Percentiles rank a stretch among this genome's conserved stretches.
phyloP scores from a whole-genome alignment of 1,284 basidiomycete genomes.

The Acaromyces ingoldii region DNA sequence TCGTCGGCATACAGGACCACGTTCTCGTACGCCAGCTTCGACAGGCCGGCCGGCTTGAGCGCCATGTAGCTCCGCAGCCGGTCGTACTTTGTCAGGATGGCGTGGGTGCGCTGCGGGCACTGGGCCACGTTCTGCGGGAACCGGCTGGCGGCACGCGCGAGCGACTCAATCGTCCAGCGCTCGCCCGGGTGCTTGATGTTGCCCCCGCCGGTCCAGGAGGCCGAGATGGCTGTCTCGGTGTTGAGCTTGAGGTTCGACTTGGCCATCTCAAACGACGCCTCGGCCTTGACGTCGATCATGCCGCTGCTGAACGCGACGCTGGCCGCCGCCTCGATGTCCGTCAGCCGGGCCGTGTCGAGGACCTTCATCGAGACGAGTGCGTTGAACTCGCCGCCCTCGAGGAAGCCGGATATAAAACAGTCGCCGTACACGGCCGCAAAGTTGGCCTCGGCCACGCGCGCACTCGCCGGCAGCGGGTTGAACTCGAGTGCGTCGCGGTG shows the following conservation, averaged over 20 bases:
- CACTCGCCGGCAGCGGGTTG: background rate
- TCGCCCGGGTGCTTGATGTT: slow-evolving; percentile 3
- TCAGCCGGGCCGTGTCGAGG: background rate
- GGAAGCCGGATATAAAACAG: slow-evolving; percentile 1
- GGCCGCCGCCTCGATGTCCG: slow-evolving; percentile 1
- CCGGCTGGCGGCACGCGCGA: background rate
- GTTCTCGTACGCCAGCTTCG: slow-evolving; percentile 1
- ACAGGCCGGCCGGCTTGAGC: background rate
- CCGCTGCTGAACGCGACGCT: slow-evolving; percentile 6
- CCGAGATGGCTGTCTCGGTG: slow-evolving; percentile 5
- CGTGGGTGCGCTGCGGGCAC: slow-evolving; percentile 1
- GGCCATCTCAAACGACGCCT: background rate
- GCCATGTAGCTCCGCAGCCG: slow-evolving; percentile 2
- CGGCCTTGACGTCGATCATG: slow-evolving; percentile 1
- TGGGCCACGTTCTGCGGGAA: slow-evolving; percentile 5
- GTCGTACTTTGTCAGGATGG: slow-evolving; percentile 4
- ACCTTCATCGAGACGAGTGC: slow-evolving; percentile 6
- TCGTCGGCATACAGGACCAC: slow-evolving; percentile 1
- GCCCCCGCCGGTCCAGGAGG: background rate
- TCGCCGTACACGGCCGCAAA: background rate
- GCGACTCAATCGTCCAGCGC: slow-evolving; percentile 5
- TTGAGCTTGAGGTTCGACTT: slow-evolving; percentile 6
- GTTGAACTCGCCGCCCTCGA: slow-evolving; percentile 2
- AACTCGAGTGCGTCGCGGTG: slow-evolving; percentile 3
- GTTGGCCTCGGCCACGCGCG: background rate